Base-by-base conservation (phyloP, 108 stramenopile genomes). In the Stephanodiscus triporus region DNA sequence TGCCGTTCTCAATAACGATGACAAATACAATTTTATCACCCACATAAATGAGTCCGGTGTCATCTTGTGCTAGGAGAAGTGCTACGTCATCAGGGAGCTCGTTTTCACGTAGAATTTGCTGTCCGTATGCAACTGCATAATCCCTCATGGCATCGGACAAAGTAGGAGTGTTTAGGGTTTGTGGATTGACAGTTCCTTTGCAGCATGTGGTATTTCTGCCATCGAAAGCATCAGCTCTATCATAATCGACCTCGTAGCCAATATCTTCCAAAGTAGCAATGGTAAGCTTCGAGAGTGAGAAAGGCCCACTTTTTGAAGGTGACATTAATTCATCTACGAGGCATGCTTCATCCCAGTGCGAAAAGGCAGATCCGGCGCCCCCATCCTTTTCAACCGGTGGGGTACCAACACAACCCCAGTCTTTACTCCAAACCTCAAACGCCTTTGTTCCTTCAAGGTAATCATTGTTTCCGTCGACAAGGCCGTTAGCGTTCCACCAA, bases 291-390 rank as follows among this genome's bases (percentile, higher is more conserved):
- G 77, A 78, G 11, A 83, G 36, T 19, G 63, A n/a, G n/a, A n/a
- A 72, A 9, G 70, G 19, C 2, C 6, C 7, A 0, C 37, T 0
- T 4, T 24, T 22, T 26, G 65, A 34, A 5, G 32, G 32, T 5
- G 32, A 34, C 84, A 85, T 81, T 6, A 85, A 40, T 51, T 85
- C 84, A 48, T 57, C 30, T 11, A 27, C 36, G 6, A 81, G 70
- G 57, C 72, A 70, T 0, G 20, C 50, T 49, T 81, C 84, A 30
- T 85, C 84, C 73, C 77, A 85, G 34, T 84, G 84, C 17, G 24
- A 26, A 29, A 69, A 62, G 17, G 56, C 70, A 5, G 84, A 77
- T 2, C 76, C 79, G 2, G 51, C 9, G 32, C 64, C 76, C n/a
- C 51, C 59, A 70, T 81, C 75, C 13, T 42, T 62, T 55, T 81